Evolutionary conservation across 495 filamentous ascomycete genomes (phyloP).

Genomic region (Amphirosellinia nigrospora): DNA sequence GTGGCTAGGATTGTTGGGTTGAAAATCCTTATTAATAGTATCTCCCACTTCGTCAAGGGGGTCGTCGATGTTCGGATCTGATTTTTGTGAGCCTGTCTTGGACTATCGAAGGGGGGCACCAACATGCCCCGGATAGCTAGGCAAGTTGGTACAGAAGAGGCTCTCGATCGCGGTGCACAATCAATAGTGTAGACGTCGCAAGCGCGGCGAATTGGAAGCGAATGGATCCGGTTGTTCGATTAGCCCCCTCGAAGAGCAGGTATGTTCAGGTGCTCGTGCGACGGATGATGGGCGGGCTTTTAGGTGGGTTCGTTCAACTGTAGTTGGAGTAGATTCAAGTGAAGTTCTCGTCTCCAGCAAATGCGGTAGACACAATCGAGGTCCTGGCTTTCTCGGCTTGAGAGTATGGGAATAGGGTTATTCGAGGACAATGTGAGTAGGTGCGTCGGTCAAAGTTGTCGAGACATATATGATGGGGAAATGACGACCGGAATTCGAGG

Average conservation of each 20-base stretch:
- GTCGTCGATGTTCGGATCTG: not conserved
- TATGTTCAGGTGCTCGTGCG: not conserved
- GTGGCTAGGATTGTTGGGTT: constrained; percentile 20
- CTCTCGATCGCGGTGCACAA: not conserved
- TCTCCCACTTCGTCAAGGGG: not conserved
- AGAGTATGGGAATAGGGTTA: not conserved
- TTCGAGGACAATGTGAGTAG: not conserved
- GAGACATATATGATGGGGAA: constrained; percentile 7
- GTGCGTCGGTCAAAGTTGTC: not conserved
- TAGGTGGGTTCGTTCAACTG: not conserved
- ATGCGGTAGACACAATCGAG: not conserved
- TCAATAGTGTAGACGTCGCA: not conserved
- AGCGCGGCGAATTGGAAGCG: not conserved
- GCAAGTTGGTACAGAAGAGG: not conserved
- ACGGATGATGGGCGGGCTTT: not conserved
- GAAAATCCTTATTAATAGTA: not conserved
- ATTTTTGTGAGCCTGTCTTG: not conserved
- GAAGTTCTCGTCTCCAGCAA: not conserved
- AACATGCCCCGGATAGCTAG: constrained; percentile 14
- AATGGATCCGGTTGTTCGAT: not conserved
- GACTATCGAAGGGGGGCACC: not conserved
- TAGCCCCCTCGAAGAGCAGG: not conserved
- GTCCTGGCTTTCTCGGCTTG: not conserved
- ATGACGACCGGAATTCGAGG: not conserved
- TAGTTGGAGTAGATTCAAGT: not conserved